These are phyloP conservation scores for Vaccinium darrowii DNA, from an alignment of 148 eudicot species.

Conservation along the genomic window DNA sequence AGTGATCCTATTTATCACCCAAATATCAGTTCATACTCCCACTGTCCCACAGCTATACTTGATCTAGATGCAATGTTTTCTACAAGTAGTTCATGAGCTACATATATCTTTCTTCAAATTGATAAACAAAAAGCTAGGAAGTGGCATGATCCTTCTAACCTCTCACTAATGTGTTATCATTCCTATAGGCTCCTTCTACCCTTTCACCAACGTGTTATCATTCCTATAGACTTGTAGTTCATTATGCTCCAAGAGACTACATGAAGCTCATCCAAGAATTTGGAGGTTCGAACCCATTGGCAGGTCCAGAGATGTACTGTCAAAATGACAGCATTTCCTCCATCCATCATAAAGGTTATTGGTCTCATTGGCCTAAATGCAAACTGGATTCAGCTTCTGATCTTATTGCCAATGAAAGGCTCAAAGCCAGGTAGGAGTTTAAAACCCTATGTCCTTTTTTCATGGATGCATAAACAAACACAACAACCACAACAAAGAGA, in stretches of 20 bases:
- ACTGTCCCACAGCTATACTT: background rate
- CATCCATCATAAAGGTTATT: background rate
- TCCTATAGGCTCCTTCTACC: background rate
- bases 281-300: background rate
- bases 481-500: background rate
- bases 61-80: background rate
- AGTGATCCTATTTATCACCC: background rate
- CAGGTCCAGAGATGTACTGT: background rate
- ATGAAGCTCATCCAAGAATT: background rate
- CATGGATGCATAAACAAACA: background rate
- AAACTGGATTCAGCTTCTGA: background rate
- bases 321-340: background rate
- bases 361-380: background rate
- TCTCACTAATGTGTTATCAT: background rate
- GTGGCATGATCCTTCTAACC: background rate
- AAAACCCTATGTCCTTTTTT: background rate
- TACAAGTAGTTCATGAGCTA: background rate
- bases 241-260: slow-evolving; percentile 2
- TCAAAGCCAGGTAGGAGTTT: background rate
- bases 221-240: background rate
- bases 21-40: background rate
- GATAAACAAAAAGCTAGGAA: background rate
- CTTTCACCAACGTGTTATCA: background rate
- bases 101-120: background rate
- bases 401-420: background rate